Evolutionary conservation across 2,329 filamentous ascomycete species (phyloP), one percentile per base, ranked within the genome.

Genomic region (Botryotinia convoluta): DNA sequence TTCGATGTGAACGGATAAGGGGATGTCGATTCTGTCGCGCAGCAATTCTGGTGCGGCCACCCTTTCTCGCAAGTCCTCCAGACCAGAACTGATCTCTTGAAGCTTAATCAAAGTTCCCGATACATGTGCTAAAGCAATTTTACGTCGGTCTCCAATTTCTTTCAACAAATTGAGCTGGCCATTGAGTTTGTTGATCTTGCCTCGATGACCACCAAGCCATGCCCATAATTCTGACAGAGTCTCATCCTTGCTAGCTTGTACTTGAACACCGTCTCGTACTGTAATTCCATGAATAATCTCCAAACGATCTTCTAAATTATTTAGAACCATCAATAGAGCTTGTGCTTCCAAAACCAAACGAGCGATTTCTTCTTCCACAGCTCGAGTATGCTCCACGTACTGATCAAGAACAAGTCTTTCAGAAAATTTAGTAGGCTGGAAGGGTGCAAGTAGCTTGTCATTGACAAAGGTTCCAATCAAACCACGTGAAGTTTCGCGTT

Each of bases 201-300:
- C 83, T 45, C 85, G 84, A 80, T 95, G 93, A 32, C 87, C 91
- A 63, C 93, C 93, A 22, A 96, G 84, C 74, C 91, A 87, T 0
- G 91, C 92, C 91, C 93, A 94, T 14, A 96, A 84, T 22, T 87
- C 86, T 74, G 88, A 89, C 72, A 95, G 86, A 4, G 94, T 86
- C 74, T 93, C 88, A 72, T 91, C 89, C 60, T 89, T 89, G 73
- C 87, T 84, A 22, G 85, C 86, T 67, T 87, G 84, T 39, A 91
- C 86, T 70, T 85, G 85, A 71, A 88, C 83, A 63, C 89, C 87
- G 75, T 92, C 91, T 74, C 88, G 88, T 29, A 88, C 86, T 3
- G 91, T 88, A 72, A 94, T 90, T 32, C 88, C 88, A 78, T 91
- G 87, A 77, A 97, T 95, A 32, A 89, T 84, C 51, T 88, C 86